Evolutionary conservation across 805 yeast genomes (phyloP), one percentile per base, ranked within the genome.

Genomic region (Candida incommunis): DNA sequence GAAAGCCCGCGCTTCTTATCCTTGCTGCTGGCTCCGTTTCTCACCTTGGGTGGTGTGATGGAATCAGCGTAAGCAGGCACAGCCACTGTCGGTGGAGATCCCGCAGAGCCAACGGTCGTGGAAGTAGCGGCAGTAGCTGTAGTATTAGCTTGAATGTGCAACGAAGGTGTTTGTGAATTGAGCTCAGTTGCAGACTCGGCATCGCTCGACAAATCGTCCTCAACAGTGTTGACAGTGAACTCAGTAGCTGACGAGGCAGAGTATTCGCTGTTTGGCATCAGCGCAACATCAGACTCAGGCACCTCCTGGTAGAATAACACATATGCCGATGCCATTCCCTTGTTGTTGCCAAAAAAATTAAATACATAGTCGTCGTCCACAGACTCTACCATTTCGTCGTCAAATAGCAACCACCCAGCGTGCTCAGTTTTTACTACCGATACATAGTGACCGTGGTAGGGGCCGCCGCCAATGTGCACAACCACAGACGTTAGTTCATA

Each of bases 401-500:
- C 98, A 64, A 84, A 92, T 46, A 92, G 64, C 24, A 92, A 65
- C 98, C 98, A 92, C 0, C 95, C 88, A 35, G 76, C 74, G 21
- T 73, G 69, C 45, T 74, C 78, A 3, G 87, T 80, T 57, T 86
- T 86, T 48, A 92, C 81, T 3, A 92, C 66, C 0, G 95, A 74
- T 7, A 92, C 90, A 60, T 92, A 92, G 60, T 92, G 98, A 0
- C 98, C 98, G 63, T 88, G 96, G 66, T 86, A 87, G 1, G 97
- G 96, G 0, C 97, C 96, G 3, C 96, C 94, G 3, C 98, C 98
- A 52, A 92, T 78, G 58, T 92, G 98, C 9, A 92, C 87, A 11
- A 92, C 92, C 40, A 90, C 79, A 0, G 90, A 85, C 50, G 78
- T 81, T 43, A 92, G 65, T 54, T 88, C 95, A 56, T 87, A 92